A percentile compares a stretch with the other conserved stretches of the same genome.
These are phyloP conservation scores for Globisporangium nodosum DNA, from an alignment of 352 stramenopile genomes.

Conservation along the genomic window DNA sequence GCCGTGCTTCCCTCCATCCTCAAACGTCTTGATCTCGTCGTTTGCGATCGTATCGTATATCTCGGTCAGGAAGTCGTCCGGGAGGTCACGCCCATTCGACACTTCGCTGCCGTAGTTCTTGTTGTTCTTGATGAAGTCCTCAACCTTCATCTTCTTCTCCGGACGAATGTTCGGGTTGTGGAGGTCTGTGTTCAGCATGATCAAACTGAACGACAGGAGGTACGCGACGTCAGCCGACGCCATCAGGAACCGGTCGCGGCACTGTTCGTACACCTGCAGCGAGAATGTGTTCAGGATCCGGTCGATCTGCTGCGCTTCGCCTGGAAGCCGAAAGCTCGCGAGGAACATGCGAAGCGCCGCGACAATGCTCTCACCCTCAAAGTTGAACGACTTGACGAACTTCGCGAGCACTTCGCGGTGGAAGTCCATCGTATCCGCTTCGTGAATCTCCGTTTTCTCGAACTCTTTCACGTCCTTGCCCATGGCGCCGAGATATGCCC, in stretches of 20 bases:
- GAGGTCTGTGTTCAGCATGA: conserved; percentile 88
- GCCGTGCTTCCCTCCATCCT: conserved; percentile 71
- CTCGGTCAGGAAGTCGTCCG: conserved; percentile 66
- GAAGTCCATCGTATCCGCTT: conserved; percentile 83
- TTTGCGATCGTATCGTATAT: conserved; percentile 70
- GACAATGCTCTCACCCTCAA: conserved; percentile 70
- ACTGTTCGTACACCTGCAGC: conserved; percentile 79
- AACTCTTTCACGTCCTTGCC: conserved; percentile 75
- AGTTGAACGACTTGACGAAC: conserved; percentile 82
- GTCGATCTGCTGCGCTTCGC: conserved; percentile 87
- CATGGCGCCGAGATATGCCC: conserved; percentile 82
- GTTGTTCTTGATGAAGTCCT: conserved; percentile 89
- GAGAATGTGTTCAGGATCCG: conserved; percentile 86
- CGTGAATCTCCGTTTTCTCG: conserved; percentile 65
- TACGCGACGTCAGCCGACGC: conserved; percentile 87
- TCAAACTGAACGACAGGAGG: conserved; percentile 85
- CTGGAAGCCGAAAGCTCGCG: conserved; percentile 75
- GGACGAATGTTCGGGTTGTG: conserved; percentile 82
- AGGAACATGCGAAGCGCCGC: conserved; percentile 79
- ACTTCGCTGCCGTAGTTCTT: conserved; percentile 87
- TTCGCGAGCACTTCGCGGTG: conserved; percentile 64
- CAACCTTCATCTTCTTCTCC: conserved; percentile 85
- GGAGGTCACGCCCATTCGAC: conserved; percentile 58
- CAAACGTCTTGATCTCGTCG: conserved; percentile 78
- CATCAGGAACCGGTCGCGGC: conserved; percentile 80